A percentile compares a stretch with the other conserved stretches of the same genome.
phyloP scores from a whole-genome alignment of 192 early-diverging fungal genomes.

The Phlyctochytrium planicorne region DNA sequence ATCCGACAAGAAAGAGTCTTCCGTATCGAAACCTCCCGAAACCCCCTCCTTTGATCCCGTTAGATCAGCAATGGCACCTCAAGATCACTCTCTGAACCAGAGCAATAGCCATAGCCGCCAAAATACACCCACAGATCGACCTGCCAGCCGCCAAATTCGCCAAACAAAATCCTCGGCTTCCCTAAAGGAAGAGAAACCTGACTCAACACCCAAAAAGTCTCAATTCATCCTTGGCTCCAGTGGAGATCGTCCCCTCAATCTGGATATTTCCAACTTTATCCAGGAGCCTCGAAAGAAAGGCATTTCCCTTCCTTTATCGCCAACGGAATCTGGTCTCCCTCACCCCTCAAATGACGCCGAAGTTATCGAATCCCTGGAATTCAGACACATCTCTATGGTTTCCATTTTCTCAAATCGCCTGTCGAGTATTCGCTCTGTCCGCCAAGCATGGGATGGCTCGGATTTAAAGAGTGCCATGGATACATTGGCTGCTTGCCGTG shows the following conservation, averaged over 20 bases:
- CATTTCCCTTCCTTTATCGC: slow-evolving; percentile 12
- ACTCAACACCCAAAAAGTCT: background rate
- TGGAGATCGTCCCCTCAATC: slow-evolving; percentile 36
- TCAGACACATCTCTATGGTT: slow-evolving; percentile 46
- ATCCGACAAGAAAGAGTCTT: background rate
- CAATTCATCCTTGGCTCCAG: slow-evolving; percentile 25
- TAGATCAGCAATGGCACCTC: background rate
- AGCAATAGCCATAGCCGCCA: background rate
- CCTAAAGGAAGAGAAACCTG: slow-evolving; percentile 2
- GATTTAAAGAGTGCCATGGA: slow-evolving; percentile 41
- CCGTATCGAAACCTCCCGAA: background rate
- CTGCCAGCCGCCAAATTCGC: background rate
- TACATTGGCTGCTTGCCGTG: slow-evolving; percentile 27
- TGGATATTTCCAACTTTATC: slow-evolving; percentile 43
- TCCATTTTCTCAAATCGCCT: slow-evolving; percentile 41
- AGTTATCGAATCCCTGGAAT: slow-evolving; percentile 34
- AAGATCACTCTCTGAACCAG: background rate
- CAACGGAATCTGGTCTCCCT: slow-evolving; percentile 13
- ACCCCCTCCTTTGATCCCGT: background rate
- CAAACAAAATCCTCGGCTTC: background rate
- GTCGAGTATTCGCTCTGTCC: slow-evolving; percentile 29
- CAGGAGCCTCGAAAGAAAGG: slow-evolving; percentile 10
- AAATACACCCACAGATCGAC: background rate
- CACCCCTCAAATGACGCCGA: slow-evolving; percentile 32
- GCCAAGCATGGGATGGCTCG: slow-evolving; percentile 35